Percentiles rank a stretch among this genome's conserved stretches.
These are phyloP conservation scores for Rhododendron ovatum DNA, from an alignment of 148 eudicot genomes.

Conservation along the genomic window DNA sequence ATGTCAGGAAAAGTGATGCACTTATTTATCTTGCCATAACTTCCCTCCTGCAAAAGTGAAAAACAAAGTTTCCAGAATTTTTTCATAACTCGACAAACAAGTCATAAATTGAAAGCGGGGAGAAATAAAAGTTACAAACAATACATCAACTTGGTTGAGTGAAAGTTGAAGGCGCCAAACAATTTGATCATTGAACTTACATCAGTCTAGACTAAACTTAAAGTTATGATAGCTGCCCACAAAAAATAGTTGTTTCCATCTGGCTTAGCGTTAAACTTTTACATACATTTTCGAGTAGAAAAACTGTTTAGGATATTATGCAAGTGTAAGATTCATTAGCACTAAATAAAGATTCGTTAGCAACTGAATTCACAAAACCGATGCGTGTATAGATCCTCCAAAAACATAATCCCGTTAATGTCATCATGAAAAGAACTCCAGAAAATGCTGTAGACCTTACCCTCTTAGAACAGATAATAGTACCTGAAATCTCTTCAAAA, in stretches of 20 bases:
- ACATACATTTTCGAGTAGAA: neutral
- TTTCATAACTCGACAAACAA: neutral
- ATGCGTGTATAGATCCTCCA: neutral
- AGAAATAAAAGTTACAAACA: neutral
- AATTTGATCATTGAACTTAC: neutral
- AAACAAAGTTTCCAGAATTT: neutral
- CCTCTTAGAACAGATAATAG: neutral
- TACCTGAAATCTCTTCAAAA: conserved; percentile 97
- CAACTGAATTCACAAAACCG: neutral
- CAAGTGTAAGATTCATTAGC: neutral
- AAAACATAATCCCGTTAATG: neutral
- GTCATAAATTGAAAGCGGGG: neutral
- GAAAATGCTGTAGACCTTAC: neutral
- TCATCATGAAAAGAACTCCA: neutral
- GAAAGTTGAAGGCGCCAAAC: neutral
- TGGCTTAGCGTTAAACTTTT: neutral
- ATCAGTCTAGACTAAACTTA: neutral
- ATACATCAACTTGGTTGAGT: neutral
- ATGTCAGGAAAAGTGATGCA: conserved; percentile 85
- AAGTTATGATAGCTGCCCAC: neutral
- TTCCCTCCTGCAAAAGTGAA: conserved; percentile 62
- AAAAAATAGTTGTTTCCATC: neutral
- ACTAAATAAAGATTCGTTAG: neutral
- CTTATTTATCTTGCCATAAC: conserved; percentile 87
- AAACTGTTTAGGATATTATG: neutral